These are phyloP conservation scores for Fusarium continuum DNA, from an alignment of 2,329 filamentous ascomycete genomes.

Conservation along the genomic window DNA sequence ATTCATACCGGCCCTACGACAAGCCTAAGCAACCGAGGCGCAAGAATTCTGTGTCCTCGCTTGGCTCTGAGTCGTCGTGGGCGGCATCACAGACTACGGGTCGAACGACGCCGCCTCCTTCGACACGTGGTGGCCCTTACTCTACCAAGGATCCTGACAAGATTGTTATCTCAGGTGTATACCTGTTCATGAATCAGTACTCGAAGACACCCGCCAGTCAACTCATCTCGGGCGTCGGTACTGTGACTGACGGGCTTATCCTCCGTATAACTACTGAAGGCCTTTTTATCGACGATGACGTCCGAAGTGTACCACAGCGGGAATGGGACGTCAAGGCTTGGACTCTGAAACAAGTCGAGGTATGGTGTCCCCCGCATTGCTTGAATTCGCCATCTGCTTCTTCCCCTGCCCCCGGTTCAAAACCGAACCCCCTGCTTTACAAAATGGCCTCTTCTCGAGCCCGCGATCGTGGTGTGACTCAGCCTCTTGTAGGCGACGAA, in stretches of 20 bases:
- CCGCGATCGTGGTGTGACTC: constrained; percentile 60
- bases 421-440: constrained; percentile 55
- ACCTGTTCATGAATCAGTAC: constrained; percentile 89
- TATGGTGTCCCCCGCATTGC: constrained; percentile 78
- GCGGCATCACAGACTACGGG: constrained; percentile 85
- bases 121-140: constrained; percentile 79
- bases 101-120: constrained; percentile 83
- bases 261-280: constrained; percentile 93
- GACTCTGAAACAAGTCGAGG: constrained; percentile 93
- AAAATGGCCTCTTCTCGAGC: constrained; percentile 58
- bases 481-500: constrained; percentile 68
- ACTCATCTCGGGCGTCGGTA: constrained; percentile 82
- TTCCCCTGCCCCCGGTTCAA: constrained; percentile 51
- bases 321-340: constrained; percentile 99
- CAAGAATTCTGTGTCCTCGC: constrained; percentile 73
- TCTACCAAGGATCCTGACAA: constrained; percentile 92
- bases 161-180: constrained; percentile 93
- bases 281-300: constrained; percentile 96
- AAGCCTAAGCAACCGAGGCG: constrained; percentile 66
- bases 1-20: constrained; percentile 83
- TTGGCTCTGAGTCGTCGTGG: constrained; percentile 84
- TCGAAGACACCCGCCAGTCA: constrained; percentile 90
- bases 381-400: constrained; percentile 57
- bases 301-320: constrained; percentile 88
- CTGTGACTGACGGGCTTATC: constrained; percentile 91